These are phyloP conservation scores for Scleromitrula shiraiana DNA, from an alignment of 2,329 filamentous ascomycete genomes.

Conservation along the genomic window DNA sequence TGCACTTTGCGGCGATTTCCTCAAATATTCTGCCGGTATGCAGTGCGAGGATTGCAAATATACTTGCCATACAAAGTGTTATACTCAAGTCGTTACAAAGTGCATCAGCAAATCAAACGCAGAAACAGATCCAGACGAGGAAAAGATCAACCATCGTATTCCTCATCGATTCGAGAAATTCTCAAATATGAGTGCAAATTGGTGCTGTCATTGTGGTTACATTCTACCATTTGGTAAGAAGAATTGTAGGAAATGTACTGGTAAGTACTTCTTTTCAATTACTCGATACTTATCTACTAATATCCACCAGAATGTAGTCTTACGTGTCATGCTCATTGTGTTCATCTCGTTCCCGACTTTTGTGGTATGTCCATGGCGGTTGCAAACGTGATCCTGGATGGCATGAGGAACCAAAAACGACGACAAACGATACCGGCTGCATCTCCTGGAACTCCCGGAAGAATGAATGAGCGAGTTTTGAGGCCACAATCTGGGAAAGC, in stretches of 20 bases:
- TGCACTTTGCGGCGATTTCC: slow-evolving; percentile 92
- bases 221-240: slow-evolving; percentile 91
- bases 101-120: slow-evolving; percentile 99
- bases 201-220: slow-evolving; percentile 98
- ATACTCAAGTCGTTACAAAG: slow-evolving; percentile 93
- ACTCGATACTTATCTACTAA: slow-evolving; percentile 23
- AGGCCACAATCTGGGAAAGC: slow-evolving; percentile 21
- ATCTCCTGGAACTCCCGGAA: no score
- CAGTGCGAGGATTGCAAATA: slow-evolving; percentile 99
- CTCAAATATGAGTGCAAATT: slow-evolving; percentile 95
- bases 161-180: slow-evolving; percentile 96
- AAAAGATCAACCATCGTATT: slow-evolving; percentile 99
- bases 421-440: slow-evolving; percentile 38
- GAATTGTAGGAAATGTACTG: slow-evolving; percentile 85
- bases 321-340: slow-evolving; percentile 84
- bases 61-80: slow-evolving; percentile 97
- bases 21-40: slow-evolving; percentile 98
- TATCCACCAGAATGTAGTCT: slow-evolving; percentile 69
- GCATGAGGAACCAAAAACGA: slow-evolving; percentile 72
- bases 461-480: slow-evolving; percentile 23
- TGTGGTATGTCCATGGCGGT: slow-evolving; percentile 99
- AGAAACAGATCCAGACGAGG: slow-evolving; percentile 95
- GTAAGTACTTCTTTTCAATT: slow-evolving; percentile 38
- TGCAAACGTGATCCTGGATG: slow-evolving; percentile 86
- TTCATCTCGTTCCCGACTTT: slow-evolving; percentile 94